These are phyloP conservation scores for Fusarium temperatum DNA, from an alignment of 2,329 filamentous ascomycete genomes.

Conservation along the genomic window DNA sequence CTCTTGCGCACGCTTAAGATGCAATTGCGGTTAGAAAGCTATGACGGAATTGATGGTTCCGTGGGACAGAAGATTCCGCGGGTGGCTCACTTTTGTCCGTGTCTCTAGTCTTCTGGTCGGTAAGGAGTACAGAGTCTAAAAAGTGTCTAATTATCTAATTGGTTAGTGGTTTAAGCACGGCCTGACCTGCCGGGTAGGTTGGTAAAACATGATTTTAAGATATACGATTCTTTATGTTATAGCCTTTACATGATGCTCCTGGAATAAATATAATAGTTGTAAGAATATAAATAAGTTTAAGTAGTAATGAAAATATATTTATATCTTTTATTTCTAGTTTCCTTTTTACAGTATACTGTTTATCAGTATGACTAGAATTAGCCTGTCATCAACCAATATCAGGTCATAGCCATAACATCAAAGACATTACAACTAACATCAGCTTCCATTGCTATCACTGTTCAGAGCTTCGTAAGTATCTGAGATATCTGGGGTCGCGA, in stretches of 20 bases:
- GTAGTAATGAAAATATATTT: too few relatives aligned
- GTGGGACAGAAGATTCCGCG: not conserved
- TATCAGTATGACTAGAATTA: too few relatives aligned
- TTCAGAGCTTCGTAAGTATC: not conserved
- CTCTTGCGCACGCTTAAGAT: not conserved
- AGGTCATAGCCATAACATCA: too few relatives aligned
- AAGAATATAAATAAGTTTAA: too few relatives aligned
- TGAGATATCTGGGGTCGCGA: not conserved
- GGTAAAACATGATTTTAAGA: not conserved
- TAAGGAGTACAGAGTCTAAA: not conserved
- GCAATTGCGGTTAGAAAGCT: not conserved
- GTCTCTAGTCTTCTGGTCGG: not conserved
- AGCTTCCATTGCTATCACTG: fast-evolving
- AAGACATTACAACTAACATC: too few relatives aligned
- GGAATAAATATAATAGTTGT: not conserved
- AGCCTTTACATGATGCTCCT: too few relatives aligned
- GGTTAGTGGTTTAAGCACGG: not conserved
- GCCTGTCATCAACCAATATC: too few relatives aligned
- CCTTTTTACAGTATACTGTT: too few relatives aligned
- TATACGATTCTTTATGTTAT: too few relatives aligned
- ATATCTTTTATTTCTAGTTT: too few relatives aligned
- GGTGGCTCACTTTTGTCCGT: not conserved
- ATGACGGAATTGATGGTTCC: not conserved
- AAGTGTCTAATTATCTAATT: too few relatives aligned
- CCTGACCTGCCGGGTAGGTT: not conserved